phyloP scores from a whole-genome alignment of 768 basidiomycete species.

The Mycena rosella region DNA sequence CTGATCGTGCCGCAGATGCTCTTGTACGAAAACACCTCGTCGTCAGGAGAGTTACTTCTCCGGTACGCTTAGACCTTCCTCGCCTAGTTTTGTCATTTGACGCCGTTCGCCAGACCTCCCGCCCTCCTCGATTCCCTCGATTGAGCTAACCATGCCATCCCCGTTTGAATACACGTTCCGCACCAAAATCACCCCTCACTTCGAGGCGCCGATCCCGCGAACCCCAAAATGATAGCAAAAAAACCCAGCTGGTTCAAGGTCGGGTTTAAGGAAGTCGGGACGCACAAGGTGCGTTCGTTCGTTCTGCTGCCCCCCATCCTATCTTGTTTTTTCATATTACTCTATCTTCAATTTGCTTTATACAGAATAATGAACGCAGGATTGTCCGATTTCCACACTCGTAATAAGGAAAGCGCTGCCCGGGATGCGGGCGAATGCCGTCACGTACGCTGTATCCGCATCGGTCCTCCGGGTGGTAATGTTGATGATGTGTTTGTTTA shows the following conservation, averaged over 20 bases:
- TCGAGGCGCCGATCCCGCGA: slow-evolving; percentile 67
- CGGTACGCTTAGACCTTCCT: slow-evolving; percentile 49
- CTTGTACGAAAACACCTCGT: slow-evolving; percentile 87
- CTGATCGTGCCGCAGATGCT: slow-evolving; percentile 70
- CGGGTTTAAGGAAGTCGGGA: slow-evolving; percentile 89
- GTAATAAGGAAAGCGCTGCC: slow-evolving; percentile 79
- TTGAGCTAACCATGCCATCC: slow-evolving; percentile 82
- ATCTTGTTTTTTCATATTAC: too few relatives aligned
- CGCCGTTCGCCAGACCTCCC: slow-evolving; percentile 63
- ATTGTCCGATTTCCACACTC: slow-evolving; percentile 91
- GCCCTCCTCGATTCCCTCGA: slow-evolving; percentile 67
- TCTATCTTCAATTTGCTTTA: too few relatives aligned
- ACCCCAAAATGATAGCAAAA: slow-evolving; percentile 30
- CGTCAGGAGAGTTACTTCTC: slow-evolving; percentile 82
- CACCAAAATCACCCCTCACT: slow-evolving; percentile 98
- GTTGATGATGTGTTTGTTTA: too few relatives aligned
- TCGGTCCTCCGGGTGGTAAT: too few relatives aligned
- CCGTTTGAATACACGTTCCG: slow-evolving; percentile 93
- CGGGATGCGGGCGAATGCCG: slow-evolving; percentile 72
- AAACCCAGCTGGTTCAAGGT: slow-evolving; percentile 84
- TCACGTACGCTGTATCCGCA: slow-evolving; percentile 67
- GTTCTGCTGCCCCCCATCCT: too few relatives aligned
- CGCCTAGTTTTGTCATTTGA: too few relatives aligned
- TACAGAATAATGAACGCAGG: slow-evolving; percentile 60
- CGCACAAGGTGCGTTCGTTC: slow-evolving; percentile 59